Evolutionary conservation across 1,284 basidiomycete genomes (phyloP).

Genomic region (Quambalaria eucalypti): DNA sequence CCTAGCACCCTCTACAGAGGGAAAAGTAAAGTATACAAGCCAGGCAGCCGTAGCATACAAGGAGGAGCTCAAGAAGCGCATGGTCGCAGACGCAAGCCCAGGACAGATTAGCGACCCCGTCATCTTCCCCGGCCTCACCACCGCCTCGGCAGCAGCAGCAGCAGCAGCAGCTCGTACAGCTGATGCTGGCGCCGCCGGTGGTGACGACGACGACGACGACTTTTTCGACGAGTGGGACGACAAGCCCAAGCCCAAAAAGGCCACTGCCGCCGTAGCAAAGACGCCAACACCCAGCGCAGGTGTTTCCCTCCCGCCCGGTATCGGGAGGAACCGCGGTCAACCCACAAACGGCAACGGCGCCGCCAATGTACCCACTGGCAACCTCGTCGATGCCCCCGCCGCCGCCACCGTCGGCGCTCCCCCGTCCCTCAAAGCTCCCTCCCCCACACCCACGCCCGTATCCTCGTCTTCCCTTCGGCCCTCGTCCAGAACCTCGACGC

Average conservation of each 20-base stretch:
- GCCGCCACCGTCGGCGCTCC: constrained; percentile 8
- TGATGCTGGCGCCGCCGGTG: constrained; percentile 35
- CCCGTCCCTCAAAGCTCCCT: neutral
- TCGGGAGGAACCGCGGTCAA: constrained; percentile 1
- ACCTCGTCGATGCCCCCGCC: constrained; percentile 2
- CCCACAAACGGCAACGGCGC: neutral
- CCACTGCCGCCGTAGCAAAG: constrained; percentile 1
- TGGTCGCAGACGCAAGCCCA: constrained; percentile 62
- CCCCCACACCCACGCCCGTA: constrained; percentile 25
- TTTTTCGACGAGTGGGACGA: constrained; percentile 90
- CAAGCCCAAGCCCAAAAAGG: neutral
- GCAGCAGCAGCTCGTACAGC: constrained; percentile 46
- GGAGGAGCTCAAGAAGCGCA: constrained; percentile 74
- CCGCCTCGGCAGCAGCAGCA: constrained; percentile 49
- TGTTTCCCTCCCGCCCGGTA: constrained; percentile 6
- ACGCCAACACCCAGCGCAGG: neutral
- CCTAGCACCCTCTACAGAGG: constrained; percentile 62
- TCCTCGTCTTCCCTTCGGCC: constrained; percentile 29
- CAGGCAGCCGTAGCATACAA: constrained; percentile 78
- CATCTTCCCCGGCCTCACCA: constrained; percentile 30
- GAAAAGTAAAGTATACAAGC: constrained; percentile 81
- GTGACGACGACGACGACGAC: constrained; percentile 64
- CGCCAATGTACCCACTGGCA: constrained; percentile 2
- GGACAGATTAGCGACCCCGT: constrained; percentile 34
- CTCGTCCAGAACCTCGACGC: constrained; percentile 6